These are phyloP conservation scores for Dalbergia oliveri DNA, from an alignment of 306 rosid genomes.

Conservation along the genomic window DNA sequence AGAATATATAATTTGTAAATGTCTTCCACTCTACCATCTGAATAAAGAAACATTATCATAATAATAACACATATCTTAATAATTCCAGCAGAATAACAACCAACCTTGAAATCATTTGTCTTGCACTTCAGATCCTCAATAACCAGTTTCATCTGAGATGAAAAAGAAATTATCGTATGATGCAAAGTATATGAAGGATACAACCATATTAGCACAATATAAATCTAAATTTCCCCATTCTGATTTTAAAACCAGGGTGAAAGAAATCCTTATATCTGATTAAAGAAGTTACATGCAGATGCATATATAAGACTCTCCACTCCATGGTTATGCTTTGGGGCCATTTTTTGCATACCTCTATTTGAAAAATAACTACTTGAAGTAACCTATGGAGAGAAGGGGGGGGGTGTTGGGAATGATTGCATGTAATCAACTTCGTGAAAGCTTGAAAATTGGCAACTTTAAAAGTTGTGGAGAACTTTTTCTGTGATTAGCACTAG, in stretches of 20 bases:
- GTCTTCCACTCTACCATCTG: conserved; percentile 21
- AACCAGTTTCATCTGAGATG: conserved; percentile 66
- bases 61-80: not conserved
- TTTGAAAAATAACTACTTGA: conserved; percentile 27
- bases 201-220: not conserved
- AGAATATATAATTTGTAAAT: not conserved
- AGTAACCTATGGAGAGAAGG: not conserved
- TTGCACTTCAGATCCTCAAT: conserved; percentile 67
- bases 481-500: conserved; percentile 16
- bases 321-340: not conserved
- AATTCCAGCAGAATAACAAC: conserved; percentile 43
- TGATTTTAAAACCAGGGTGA: conserved; percentile 5
- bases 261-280: conserved; percentile 9
- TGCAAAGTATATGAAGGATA: conserved; percentile 13
- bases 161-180: conserved; percentile 37
- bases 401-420: not conserved
- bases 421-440: conserved; percentile 8
- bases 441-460: conserved; percentile 37
- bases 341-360: conserved; percentile 11
- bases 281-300: conserved; percentile 25
- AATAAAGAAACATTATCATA: conserved; percentile 11
- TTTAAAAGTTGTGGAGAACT: conserved; percentile 25
- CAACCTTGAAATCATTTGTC: conserved; percentile 71
- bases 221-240: conserved; percentile 21
- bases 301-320: conserved; percentile 8